Percentiles rank a stretch among this genome's conserved stretches.
phyloP scores from a whole-genome alignment of 768 basidiomycete species.

The Lentinula sp. region DNA sequence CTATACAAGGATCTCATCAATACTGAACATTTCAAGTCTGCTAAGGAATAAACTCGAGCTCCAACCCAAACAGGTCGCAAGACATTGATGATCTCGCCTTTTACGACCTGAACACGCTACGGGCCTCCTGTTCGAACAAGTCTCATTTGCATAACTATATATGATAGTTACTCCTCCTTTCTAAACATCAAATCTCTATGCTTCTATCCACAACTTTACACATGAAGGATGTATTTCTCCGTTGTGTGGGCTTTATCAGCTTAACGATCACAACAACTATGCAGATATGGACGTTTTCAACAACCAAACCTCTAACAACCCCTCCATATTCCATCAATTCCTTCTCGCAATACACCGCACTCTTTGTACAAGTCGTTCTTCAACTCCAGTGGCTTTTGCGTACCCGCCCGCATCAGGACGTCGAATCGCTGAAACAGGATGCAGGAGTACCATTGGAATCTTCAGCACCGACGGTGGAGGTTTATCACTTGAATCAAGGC shows the following conservation, averaged over 20 bases:
- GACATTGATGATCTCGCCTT: too few relatives aligned
- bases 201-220: neutral
- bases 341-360: neutral
- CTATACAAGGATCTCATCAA: too few relatives aligned
- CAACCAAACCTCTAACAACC: too few relatives aligned
- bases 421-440: neutral
- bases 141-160: too few relatives aligned
- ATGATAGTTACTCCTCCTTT: neutral
- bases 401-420: neutral
- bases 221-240: neutral
- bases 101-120: too few relatives aligned
- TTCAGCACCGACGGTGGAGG: neutral
- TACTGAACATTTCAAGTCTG: too few relatives aligned
- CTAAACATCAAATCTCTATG: neutral
- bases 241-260: neutral
- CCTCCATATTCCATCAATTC: conserved; percentile 2
- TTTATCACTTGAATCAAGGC: neutral
- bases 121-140: too few relatives aligned
- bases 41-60: too few relatives aligned
- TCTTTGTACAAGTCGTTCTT: neutral
- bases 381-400: conserved; percentile 5
- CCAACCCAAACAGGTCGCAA: too few relatives aligned
- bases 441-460: neutral
- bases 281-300: neutral
- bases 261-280: neutral